Base-by-base conservation (phyloP, 805 yeast species). In the Cyberlindnera mycetangii region DNA sequence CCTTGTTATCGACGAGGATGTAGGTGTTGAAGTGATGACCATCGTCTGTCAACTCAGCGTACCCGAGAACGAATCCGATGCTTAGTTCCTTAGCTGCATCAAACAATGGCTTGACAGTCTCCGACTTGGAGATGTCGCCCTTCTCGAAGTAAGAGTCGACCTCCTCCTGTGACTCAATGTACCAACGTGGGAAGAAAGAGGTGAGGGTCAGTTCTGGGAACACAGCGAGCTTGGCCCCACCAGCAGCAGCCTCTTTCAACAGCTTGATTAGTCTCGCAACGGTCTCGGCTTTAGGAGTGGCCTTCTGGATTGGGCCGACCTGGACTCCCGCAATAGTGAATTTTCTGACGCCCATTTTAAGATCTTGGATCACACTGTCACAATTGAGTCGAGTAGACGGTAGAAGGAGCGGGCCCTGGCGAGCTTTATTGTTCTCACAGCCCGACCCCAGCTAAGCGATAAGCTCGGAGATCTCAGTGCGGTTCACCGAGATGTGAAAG, bases 161-260 rank as follows among this genome's bases (percentile, higher is more conserved):
- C 44, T 67, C 71, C 15, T 56, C 59, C 46, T 62, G 68, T 8
- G 60, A 48, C 32, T 62, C 60, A 37, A 67, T 62, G 32, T 40
- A 50, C 66, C 67, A 64, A 43, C 69, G 55, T 38, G 71, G 69
- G 48, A 67, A 67, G 47, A 67, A 68, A 0, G 69, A 55, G 1
- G 71, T 64, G 17, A 68, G 51, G 5, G 64, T 54, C n/a, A 66
- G 51, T 47, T 68, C 72, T 32, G 71, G 71, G 49, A 64, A 68
- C 8, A 63, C 66, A 3, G 63, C 67, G 11, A 68, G 48, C 27
- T 45, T 55, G 9, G 64, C 69, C 34, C 67, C 69, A 32, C 56
- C 44, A 15, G 51, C 53, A 18, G 65, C 62, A 11, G 67, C 65
- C 34, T 65, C 58, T 25, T 60, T 46, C 20, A 68, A 47, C 14